Percentiles rank a stretch among this genome's conserved stretches.
phyloP scores from a whole-genome alignment of 306 rosid species.

The Inga leiocalycina region DNA sequence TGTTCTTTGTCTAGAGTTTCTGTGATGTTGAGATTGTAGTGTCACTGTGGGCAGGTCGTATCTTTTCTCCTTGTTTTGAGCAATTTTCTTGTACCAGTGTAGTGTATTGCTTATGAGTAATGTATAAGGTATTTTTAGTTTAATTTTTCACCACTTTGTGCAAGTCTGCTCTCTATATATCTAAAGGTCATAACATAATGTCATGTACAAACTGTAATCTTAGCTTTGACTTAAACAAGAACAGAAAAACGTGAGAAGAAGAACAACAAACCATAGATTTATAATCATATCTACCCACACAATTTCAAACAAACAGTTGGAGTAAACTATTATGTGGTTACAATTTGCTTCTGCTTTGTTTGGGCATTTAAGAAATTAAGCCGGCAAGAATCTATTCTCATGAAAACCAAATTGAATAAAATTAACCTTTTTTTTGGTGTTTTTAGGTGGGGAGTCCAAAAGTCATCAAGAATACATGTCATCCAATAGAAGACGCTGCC shows the following conservation, averaged over 20 bases:
- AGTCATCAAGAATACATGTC: not conserved
- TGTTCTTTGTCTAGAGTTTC: no score
- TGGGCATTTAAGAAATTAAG: not conserved
- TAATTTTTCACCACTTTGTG: no score
- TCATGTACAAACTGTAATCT: not conserved
- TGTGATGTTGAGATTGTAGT: no score
- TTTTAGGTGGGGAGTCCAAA: not conserved
- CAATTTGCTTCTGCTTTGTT: not conserved
- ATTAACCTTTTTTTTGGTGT: not conserved
- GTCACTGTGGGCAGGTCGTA: no score
- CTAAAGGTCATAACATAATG: not conserved
- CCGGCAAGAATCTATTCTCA: not conserved
- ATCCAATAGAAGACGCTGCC: not conserved
- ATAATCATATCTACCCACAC: not conserved
- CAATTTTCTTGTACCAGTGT: no score
- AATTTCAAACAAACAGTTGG: not conserved
- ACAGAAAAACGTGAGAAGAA: not conserved
- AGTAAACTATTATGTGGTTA: not conserved
- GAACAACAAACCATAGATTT: not conserved
- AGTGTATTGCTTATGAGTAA: no score
- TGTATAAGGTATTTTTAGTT: no score
- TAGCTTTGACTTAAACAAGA: not conserved
- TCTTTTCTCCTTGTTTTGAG: no score
- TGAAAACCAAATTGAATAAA: not conserved
- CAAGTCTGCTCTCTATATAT: no score